These are phyloP conservation scores for Podaxis sp. DNA, from an alignment of 768 basidiomycete species.

Conservation along the genomic window DNA sequence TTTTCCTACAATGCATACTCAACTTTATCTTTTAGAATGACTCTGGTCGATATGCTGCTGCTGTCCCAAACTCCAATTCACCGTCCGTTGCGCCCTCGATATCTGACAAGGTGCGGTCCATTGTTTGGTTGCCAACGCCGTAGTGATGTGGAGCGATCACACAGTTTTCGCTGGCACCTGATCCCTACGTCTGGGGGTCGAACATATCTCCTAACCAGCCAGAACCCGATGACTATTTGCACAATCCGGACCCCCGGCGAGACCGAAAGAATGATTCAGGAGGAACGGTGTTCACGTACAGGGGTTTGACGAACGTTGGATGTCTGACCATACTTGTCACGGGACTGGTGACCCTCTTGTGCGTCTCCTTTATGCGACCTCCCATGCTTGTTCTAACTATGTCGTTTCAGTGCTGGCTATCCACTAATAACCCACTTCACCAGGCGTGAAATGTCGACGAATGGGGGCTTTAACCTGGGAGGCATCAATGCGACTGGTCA, in stretches of 20 bases:
- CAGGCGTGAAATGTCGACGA: slow-evolving; percentile 38
- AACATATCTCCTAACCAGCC: slow-evolving; percentile 55
- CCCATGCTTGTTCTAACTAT: neutral
- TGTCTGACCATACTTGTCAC: slow-evolving; percentile 58
- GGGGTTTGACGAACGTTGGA: slow-evolving; percentile 73
- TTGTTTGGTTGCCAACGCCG: slow-evolving; percentile 2
- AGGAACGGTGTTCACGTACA: slow-evolving; percentile 61
- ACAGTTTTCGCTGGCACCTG: slow-evolving; percentile 73
- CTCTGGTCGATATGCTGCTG: slow-evolving; percentile 39
- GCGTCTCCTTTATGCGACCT: slow-evolving; percentile 23
- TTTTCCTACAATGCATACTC: neutral
- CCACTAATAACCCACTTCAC: slow-evolving; percentile 62
- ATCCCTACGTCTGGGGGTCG: slow-evolving; percentile 72
- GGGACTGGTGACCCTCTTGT: slow-evolving; percentile 63
- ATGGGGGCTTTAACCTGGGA: slow-evolving; percentile 71
- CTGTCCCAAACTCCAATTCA: slow-evolving; percentile 19
- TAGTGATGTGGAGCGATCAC: slow-evolving; percentile 6
- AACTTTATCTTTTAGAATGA: slow-evolving; percentile 30
- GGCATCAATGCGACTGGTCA: slow-evolving; percentile 79
- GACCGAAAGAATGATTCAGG: slow-evolving; percentile 58
- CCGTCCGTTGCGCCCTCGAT: slow-evolving; percentile 40
- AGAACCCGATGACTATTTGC: slow-evolving; percentile 71
- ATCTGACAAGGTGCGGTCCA: slow-evolving; percentile 52
- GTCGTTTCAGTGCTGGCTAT: slow-evolving; percentile 53
- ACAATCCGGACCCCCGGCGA: slow-evolving; percentile 68